Percentiles rank a stretch among this genome's conserved stretches.
phyloP scores from a whole-genome alignment of 2,329 filamentous ascomycete species.

The Scedosporium minutisporum region DNA sequence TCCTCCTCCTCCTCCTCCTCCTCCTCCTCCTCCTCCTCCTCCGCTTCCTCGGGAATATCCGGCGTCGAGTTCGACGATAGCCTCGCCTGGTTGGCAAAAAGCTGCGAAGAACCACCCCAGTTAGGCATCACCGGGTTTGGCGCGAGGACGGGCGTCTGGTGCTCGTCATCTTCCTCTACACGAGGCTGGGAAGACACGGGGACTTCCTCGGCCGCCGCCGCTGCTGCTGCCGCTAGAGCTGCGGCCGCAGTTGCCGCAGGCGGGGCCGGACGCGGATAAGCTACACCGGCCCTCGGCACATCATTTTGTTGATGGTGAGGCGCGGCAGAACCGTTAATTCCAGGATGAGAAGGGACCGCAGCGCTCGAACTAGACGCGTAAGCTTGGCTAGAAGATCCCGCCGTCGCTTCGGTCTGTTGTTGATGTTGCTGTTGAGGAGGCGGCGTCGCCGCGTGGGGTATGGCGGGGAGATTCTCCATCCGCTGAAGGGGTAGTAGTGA shows the following conservation, averaged over 20 bases:
- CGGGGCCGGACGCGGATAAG: not conserved
- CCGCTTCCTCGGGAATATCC: slow-evolving; percentile 9
- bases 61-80: slow-evolving; percentile 7
- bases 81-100: slow-evolving; percentile 7
- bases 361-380: not conserved
- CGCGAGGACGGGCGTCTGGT: slow-evolving; percentile 26
- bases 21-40: slow-evolving; percentile 8
- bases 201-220: not conserved
- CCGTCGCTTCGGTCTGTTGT: slow-evolving; percentile 14
- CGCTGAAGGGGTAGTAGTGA: slow-evolving; percentile 52
- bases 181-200: not conserved
- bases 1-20: not conserved
- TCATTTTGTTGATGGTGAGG: slow-evolving; percentile 9
- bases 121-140: slow-evolving; percentile 39
- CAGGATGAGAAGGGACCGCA: not conserved
- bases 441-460: slow-evolving; percentile 12
- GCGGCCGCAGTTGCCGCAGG: not conserved
- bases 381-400: slow-evolving; percentile 5
- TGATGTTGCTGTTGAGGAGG: slow-evolving; percentile 5
- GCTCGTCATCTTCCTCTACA: not conserved
- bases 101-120: slow-evolving; percentile 24
- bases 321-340: not conserved
- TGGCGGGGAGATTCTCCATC: slow-evolving; percentile 28
- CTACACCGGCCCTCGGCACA: slow-evolving; percentile 10
- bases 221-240: not conserved